Evolutionary conservation across 2,329 filamentous ascomycete genomes (phyloP).

Genomic region (Colletotrichum salicis): DNA sequence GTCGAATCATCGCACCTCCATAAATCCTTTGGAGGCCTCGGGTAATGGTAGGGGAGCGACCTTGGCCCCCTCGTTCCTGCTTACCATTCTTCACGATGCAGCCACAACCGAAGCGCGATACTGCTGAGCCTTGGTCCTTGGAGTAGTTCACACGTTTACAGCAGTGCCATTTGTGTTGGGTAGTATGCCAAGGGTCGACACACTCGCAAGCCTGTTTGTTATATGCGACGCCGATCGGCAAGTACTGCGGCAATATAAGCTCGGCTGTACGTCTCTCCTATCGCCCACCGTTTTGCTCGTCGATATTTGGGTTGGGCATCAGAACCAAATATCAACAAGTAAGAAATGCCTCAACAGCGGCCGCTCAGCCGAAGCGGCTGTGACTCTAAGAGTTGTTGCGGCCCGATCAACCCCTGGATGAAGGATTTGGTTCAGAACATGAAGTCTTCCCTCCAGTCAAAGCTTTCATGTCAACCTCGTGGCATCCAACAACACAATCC

Average conservation of each 20-base stretch:
- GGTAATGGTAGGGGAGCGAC: neutral
- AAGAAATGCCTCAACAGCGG: constrained; percentile 13
- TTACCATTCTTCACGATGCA: neutral
- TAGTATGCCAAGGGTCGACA: neutral
- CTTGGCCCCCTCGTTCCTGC: neutral
- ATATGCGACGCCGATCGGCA: neutral
- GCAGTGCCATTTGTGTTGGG: neutral
- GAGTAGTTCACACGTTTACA: neutral
- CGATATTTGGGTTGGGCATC: neutral
- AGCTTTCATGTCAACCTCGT: constrained; percentile 18
- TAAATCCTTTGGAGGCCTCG: constrained; percentile 14
- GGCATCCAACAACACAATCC: constrained; percentile 3
- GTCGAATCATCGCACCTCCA: neutral
- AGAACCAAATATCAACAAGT: neutral
- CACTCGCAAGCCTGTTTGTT: neutral
- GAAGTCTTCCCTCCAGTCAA: constrained; percentile 29
- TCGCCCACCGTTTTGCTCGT: neutral
- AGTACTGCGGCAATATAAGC: neutral
- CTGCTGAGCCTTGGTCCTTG: neutral
- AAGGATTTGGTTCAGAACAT: constrained; percentile 2
- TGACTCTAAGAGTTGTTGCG: neutral
- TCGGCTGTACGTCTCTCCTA: neutral
- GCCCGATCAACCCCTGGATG: constrained; percentile 6
- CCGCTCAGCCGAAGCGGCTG: neutral
- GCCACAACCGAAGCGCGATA: neutral